Percentiles rank a stretch among this genome's conserved stretches.
These are phyloP conservation scores for Trichosporon sp. DNA, from an alignment of 1,284 basidiomycete species.

Conservation along the genomic window DNA sequence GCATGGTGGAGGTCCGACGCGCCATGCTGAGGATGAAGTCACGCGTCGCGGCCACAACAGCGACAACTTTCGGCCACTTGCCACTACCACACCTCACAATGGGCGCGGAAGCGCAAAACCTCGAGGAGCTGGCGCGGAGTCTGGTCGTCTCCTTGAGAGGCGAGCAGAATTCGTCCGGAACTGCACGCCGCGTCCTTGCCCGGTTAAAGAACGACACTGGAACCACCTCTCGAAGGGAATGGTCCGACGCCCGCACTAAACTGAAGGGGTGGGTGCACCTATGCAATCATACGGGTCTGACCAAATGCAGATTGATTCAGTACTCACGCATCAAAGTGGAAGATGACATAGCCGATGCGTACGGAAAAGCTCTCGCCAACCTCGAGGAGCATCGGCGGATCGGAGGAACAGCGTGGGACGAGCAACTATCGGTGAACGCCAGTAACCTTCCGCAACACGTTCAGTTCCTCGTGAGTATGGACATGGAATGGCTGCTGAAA, in stretches of 20 bases:
- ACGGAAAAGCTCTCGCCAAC: slow-evolving; percentile 33
- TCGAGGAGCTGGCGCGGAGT: slow-evolving; percentile 28
- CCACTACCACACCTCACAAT: neutral
- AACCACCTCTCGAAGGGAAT: slow-evolving; percentile 40
- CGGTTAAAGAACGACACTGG: slow-evolving; percentile 33
- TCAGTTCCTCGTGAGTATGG: slow-evolving; percentile 41
- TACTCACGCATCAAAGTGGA: slow-evolving; percentile 40
- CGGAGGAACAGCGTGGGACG: slow-evolving; percentile 41
- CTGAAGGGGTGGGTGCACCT: slow-evolving; percentile 30
- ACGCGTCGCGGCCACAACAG: neutral
- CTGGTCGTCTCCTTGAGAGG: slow-evolving; percentile 30
- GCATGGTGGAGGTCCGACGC: slow-evolving; percentile 1
- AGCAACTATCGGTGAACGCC: slow-evolving; percentile 37
- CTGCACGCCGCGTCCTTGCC: slow-evolving; percentile 30
- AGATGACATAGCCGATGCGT: slow-evolving; percentile 42
- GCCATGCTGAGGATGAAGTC: neutral
- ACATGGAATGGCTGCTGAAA: neutral
- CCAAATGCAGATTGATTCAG: slow-evolving; percentile 29
- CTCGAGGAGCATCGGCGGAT: slow-evolving; percentile 33
- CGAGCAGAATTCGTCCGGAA: slow-evolving; percentile 23
- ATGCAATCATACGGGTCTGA: neutral
- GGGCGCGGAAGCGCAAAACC: slow-evolving; percentile 9
- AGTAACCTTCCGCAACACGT: slow-evolving; percentile 49
- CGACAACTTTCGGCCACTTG: neutral
- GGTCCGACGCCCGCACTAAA: slow-evolving; percentile 36